phyloP scores from a whole-genome alignment of 2,329 filamentous ascomycete genomes.

The Aspergillus sp. region DNA sequence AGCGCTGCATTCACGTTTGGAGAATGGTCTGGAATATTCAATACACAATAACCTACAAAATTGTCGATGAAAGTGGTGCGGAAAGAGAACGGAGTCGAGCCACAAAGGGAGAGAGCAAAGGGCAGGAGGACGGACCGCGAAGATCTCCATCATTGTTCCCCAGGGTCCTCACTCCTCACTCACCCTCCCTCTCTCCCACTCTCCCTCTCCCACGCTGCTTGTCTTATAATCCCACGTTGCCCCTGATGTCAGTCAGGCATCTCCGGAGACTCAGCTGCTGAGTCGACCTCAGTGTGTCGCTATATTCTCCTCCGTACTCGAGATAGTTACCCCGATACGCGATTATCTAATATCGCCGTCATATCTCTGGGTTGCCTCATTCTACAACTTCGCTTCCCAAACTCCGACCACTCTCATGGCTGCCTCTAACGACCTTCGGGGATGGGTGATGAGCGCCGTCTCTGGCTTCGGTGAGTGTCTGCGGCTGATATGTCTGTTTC shows the following conservation, averaged over 20 bases:
- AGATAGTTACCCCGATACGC: not conserved
- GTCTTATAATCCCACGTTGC: not conserved
- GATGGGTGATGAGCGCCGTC: conserved; percentile 85
- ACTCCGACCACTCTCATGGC: conserved; percentile 36
- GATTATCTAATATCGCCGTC: conserved; percentile 8
- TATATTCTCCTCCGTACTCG: not conserved
- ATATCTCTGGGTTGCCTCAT: conserved; percentile 3
- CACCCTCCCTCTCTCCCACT: no score
- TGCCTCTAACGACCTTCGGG: conserved; percentile 77
- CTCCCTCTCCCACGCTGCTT: not conserved
- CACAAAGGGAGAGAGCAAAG: not conserved
- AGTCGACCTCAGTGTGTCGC: not conserved
- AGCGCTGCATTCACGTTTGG: not conserved
- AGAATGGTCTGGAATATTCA: not conserved
- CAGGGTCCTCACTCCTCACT: conserved; percentile 3
- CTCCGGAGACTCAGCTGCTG: not conserved
- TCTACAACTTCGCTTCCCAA: conserved; percentile 7
- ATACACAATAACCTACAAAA: no score
- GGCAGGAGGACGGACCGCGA: not conserved
- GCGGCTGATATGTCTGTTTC: conserved; percentile 1
- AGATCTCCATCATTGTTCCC: not conserved
- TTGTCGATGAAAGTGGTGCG: no score
- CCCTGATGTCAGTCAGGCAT: not conserved
- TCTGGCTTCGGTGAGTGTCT: conserved; percentile 68
- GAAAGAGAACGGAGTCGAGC: not conserved